A percentile compares a stretch with the other conserved stretches of the same genome.
These are phyloP conservation scores for Fusarium tupiense DNA, from an alignment of 2,329 filamentous ascomycete genomes.

Conservation along the genomic window DNA sequence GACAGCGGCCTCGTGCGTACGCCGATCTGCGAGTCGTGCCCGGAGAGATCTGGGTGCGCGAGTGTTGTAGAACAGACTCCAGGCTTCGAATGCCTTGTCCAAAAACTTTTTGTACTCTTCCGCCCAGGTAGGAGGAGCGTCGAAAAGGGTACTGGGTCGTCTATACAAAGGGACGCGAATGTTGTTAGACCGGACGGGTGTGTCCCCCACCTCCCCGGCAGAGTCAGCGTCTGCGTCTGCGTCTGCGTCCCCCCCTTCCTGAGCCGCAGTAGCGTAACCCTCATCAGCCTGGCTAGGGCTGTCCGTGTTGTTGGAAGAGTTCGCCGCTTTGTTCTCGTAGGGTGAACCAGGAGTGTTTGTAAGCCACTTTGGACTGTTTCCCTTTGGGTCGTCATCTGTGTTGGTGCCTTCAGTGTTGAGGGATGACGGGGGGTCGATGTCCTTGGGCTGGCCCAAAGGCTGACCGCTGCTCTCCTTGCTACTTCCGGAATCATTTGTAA, in stretches of 20 bases:
- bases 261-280: background rate
- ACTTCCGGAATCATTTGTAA: background rate
- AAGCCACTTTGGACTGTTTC: background rate
- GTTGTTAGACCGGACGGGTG: background rate
- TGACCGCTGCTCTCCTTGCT: background rate
- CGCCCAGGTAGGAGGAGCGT: background rate
- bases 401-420: background rate
- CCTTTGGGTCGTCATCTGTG: background rate
- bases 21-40: background rate
- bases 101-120: background rate
- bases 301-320: background rate
- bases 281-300: background rate
- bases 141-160: background rate
- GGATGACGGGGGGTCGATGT: background rate
- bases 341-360: background rate
- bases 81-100: background rate
- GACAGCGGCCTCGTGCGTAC: background rate
- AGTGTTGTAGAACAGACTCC: background rate
- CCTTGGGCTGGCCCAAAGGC: background rate
- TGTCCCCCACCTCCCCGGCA: background rate
- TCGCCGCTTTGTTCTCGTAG: background rate
- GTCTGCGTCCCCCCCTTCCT: background rate
- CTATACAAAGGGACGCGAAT: too few species aligned
- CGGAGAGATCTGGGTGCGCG: background rate
- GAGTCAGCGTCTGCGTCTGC: background rate